phyloP scores from a whole-genome alignment of 495 filamentous ascomycete genomes.

The Echria macrotheca region DNA sequence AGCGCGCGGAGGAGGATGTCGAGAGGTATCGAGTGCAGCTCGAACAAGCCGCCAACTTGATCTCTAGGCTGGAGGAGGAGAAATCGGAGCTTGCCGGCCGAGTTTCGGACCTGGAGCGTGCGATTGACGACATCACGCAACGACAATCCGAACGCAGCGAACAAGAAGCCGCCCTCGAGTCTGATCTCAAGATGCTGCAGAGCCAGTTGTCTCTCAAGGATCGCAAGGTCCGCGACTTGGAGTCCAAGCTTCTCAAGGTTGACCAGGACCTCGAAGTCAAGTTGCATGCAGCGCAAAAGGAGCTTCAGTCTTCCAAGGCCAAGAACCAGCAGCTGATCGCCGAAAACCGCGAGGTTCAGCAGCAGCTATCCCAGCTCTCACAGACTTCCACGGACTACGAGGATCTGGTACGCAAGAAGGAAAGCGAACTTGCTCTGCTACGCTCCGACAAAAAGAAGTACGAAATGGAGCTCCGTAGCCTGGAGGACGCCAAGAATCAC shows the following conservation, averaged over 20 bases:
- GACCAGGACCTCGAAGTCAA: constrained; percentile 92
- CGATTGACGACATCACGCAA: constrained; percentile 60
- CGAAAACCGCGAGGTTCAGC: constrained; percentile 78
- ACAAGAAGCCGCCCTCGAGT: constrained; percentile 65
- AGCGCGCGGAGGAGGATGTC: constrained; percentile 78
- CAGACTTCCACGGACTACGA: constrained; percentile 91
- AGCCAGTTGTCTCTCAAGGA: constrained; percentile 88
- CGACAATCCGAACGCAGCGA: constrained; percentile 62
- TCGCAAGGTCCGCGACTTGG: constrained; percentile 82
- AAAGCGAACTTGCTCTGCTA: constrained; percentile 83
- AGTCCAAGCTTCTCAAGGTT: constrained; percentile 72
- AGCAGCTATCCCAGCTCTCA: constrained; percentile 82
- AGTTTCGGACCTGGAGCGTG: constrained; percentile 59
- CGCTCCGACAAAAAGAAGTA: constrained; percentile 75
- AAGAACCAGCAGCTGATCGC: constrained; percentile 69
- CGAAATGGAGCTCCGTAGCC: constrained; percentile 66
- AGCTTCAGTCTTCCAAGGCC: constrained; percentile 63
- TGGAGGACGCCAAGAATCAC: constrained; percentile 68
- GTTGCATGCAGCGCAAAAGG: constrained; percentile 72
- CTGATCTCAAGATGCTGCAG: constrained; percentile 85
- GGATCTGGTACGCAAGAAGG: constrained; percentile 85
- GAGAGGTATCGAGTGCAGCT: constrained; percentile 73
- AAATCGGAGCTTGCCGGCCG: constrained; percentile 67
- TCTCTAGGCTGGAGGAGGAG: constrained; percentile 74
- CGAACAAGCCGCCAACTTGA: constrained; percentile 86